These are phyloP conservation scores for Hericium coralloides DNA, from an alignment of 768 basidiomycete genomes.

Conservation along the genomic window DNA sequence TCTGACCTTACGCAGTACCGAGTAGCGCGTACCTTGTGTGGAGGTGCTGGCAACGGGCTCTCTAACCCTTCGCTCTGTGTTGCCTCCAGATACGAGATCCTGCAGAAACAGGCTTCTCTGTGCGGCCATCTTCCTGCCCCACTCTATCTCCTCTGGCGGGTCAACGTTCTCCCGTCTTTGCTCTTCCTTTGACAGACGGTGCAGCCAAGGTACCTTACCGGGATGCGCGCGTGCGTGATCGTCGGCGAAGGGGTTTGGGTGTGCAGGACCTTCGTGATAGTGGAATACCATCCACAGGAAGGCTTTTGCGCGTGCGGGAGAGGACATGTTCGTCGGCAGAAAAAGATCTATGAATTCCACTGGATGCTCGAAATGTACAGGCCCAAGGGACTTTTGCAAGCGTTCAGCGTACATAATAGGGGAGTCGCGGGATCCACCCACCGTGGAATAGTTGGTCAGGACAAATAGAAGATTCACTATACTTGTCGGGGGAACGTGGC, in stretches of 20 bases:
- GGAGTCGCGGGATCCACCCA: constrained; percentile 28
- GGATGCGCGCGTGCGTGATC: constrained; percentile 46
- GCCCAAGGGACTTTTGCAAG: constrained; percentile 24
- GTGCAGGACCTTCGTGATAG: constrained; percentile 61
- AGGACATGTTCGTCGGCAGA: constrained; percentile 64
- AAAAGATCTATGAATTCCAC: constrained; percentile 82
- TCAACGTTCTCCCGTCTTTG: constrained; percentile 67
- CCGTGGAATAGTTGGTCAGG: constrained; percentile 68
- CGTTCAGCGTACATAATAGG: background rate
- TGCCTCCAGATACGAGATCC: constrained; percentile 46
- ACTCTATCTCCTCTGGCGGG: constrained; percentile 65
- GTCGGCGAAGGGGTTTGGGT: constrained; percentile 70
- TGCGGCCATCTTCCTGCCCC: constrained; percentile 67
- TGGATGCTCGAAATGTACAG: constrained; percentile 64
- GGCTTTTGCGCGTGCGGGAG: constrained; percentile 62
- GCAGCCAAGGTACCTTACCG: constrained; percentile 57
- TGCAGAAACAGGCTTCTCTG: constrained; percentile 65
- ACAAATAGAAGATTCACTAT: constrained; percentile 83
- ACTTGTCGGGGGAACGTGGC: constrained; percentile 69
- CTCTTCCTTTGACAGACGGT: constrained; percentile 46
- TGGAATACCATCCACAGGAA: constrained; percentile 82
- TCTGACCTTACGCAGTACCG: too few relatives aligned
- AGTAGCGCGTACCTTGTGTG: constrained; percentile 9
- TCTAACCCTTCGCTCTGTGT: constrained; percentile 26
- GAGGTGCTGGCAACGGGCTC: constrained; percentile 13